Evolutionary conservation across 2,329 filamentous ascomycete species (phyloP).

Genomic region (Cadophora gregata): DNA sequence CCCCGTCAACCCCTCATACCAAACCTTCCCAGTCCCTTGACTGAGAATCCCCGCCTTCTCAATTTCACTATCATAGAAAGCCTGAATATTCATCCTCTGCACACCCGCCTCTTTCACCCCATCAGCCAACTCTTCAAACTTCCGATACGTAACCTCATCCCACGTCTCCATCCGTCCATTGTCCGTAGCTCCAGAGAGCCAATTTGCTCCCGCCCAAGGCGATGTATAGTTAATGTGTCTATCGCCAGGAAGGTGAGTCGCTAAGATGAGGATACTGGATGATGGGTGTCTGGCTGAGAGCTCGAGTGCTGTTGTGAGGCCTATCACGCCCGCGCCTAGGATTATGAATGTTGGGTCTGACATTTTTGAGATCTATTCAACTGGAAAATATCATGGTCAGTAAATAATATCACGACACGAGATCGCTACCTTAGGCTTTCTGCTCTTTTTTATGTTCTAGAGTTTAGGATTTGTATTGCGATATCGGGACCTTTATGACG

Average conservation of each 20-base stretch:
- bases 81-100: constrained; percentile 21
- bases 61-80: constrained; percentile 26
- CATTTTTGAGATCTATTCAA: background rate
- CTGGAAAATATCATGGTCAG: background rate
- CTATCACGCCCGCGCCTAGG: constrained; percentile 62
- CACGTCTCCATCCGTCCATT: constrained; percentile 61
- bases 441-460: background rate
- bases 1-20: constrained; percentile 51
- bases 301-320: constrained; percentile 67
- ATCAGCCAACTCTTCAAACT: constrained; percentile 60
- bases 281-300: constrained; percentile 57
- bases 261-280: constrained; percentile 70
- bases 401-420: background rate
- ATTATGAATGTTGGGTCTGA: constrained; percentile 17
- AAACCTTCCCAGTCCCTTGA: constrained; percentile 31
- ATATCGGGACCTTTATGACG: constrained; percentile 9
- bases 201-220: constrained; percentile 86
- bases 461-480: background rate
- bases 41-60: constrained; percentile 32
- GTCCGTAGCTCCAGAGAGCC: constrained; percentile 61
- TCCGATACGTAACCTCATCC: constrained; percentile 66
- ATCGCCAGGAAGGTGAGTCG: constrained; percentile 91
- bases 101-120: constrained; percentile 30
- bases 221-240: constrained; percentile 89
- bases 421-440: background rate